phyloP scores from a whole-genome alignment of 441 rosid genomes.

The Populus hybrid region DNA sequence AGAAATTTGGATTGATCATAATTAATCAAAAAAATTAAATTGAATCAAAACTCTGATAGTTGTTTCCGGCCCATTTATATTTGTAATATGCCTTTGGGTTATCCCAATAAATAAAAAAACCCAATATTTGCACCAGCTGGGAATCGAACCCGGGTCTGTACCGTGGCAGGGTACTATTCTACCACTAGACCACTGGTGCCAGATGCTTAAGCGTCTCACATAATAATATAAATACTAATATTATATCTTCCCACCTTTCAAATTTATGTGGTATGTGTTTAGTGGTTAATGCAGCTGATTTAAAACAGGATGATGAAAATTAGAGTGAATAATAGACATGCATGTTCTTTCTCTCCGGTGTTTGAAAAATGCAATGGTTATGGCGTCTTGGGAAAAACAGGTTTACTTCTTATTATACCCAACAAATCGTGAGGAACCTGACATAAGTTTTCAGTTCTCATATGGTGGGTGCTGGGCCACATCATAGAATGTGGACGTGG shows the following conservation, averaged over 20 bases:
- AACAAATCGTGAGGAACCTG: background rate
- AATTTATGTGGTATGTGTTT: background rate
- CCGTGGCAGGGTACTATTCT: constrained; percentile 83
- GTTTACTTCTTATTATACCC: background rate
- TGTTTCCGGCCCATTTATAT: too few relatives aligned
- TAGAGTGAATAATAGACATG: background rate
- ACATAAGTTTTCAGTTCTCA: background rate
- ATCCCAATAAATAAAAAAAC: too few relatives aligned
- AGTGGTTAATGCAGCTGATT: background rate
- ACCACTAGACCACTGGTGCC: constrained; percentile 93
- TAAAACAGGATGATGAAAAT: background rate
- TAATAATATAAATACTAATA: too few relatives aligned
- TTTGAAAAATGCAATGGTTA: background rate
- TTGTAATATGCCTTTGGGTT: too few relatives aligned
- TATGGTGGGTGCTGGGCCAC: background rate
- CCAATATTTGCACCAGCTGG: constrained; percentile 56
- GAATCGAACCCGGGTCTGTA: constrained; percentile 80
- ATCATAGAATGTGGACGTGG: background rate
- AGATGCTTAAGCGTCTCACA: accelerated
- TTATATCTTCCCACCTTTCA: too few relatives aligned
- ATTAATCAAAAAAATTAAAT: background rate
- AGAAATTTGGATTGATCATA: background rate
- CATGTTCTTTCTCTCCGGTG: background rate
- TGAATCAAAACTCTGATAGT: too few relatives aligned
- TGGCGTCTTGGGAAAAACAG: background rate